These are phyloP conservation scores for Aspergillus asperescens DNA, from an alignment of 495 filamentous ascomycete species.

Conservation along the genomic window DNA sequence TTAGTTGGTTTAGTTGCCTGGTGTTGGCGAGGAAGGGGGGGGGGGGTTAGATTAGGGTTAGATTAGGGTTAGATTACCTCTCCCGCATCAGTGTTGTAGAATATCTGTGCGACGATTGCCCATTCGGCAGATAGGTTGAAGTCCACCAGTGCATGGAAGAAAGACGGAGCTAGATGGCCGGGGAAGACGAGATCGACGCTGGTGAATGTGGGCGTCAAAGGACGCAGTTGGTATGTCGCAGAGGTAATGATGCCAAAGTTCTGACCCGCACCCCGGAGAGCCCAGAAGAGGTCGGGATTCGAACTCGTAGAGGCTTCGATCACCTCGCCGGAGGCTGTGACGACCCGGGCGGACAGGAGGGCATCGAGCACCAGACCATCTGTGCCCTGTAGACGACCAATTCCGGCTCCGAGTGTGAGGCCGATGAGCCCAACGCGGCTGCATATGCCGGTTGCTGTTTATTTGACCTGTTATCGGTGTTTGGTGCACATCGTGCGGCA, in stretches of 20 bases:
- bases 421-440: slow-evolving; percentile 33
- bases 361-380: slow-evolving; percentile 58
- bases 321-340: slow-evolving; percentile 50
- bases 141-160: not conserved
- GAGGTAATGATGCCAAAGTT: slow-evolving; percentile 59
- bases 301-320: slow-evolving; percentile 25
- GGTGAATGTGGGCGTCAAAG: slow-evolving; percentile 31
- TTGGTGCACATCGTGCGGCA: too few species aligned
- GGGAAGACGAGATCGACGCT: slow-evolving; percentile 35
- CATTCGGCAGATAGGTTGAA: not conserved
- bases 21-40: not conserved
- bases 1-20: not conserved
- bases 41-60: too few species aligned
- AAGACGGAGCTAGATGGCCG: not conserved
- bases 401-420: slow-evolving; percentile 56
- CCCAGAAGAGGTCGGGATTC: slow-evolving; percentile 51
- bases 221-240: slow-evolving; percentile 44
- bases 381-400: slow-evolving; percentile 54
- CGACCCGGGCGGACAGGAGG: slow-evolving; percentile 48
- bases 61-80: too few species aligned
- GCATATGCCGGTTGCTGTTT: not conserved
- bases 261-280: slow-evolving; percentile 53
- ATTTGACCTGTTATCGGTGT: not conserved
- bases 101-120: not conserved
- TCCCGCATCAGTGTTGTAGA: not conserved